phyloP scores from a whole-genome alignment of 768 basidiomycete species.

The Scleroderma bovista region DNA sequence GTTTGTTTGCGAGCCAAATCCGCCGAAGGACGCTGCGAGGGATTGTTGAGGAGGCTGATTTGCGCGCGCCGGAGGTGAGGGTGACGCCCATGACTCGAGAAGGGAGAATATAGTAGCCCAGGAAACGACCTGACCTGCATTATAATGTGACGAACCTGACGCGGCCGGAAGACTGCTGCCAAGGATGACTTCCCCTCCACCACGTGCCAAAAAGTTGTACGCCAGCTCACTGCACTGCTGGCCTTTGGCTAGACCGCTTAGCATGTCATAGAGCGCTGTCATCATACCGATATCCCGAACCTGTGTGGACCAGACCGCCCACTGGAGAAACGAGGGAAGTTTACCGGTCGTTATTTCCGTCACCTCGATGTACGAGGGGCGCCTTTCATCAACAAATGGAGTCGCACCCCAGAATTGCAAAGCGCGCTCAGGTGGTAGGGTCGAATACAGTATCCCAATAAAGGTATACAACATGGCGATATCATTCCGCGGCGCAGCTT shows the following conservation, averaged over 20 bases:
- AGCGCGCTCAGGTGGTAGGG: constrained; percentile 68
- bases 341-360: constrained; percentile 58
- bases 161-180: constrained; percentile 46
- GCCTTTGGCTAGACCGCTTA: constrained; percentile 77
- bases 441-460: constrained; percentile 74
- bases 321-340: constrained; percentile 75
- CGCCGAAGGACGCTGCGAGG: constrained; percentile 25
- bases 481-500: constrained; percentile 65
- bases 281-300: constrained; percentile 67
- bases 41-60: constrained; percentile 41
- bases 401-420: constrained; percentile 84
- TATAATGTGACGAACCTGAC: constrained; percentile 36
- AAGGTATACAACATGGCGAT: constrained; percentile 80
- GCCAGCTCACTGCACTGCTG: constrained; percentile 81
- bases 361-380: constrained; percentile 50
- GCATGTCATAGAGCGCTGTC: constrained; percentile 84
- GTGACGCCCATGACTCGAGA: constrained; percentile 67
- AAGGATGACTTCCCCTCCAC: constrained; percentile 63
- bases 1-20: constrained; percentile 24
- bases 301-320: constrained; percentile 86
- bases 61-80: constrained; percentile 42
- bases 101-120: constrained; percentile 75
- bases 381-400: constrained; percentile 36
- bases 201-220: constrained; percentile 82
- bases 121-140: constrained; percentile 55